Base-by-base conservation (phyloP, 345 rosid species). In the Lepidium didymum region DNA sequence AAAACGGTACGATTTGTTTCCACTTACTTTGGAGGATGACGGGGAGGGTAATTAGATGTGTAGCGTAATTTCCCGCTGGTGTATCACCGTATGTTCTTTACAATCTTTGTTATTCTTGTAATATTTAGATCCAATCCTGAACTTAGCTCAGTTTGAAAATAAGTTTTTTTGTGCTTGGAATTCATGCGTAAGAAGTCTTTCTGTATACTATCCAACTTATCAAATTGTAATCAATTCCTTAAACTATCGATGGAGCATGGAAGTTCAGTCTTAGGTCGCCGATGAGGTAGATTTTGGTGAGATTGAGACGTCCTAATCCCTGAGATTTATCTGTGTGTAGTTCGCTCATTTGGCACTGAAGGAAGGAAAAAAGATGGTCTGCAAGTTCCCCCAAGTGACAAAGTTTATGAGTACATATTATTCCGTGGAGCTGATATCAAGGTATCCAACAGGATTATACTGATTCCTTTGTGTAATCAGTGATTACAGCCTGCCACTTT, bases 341-440 rank as follows among this genome's bases (percentile, higher is more conserved):
- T 86, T 33, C 83, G 91, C 61, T 86, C 91, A 6, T 86, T 84
- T 75, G 91, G 91, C 73, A 84, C 91, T n/a, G 88, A 86, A 77
- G 91, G 88, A 64, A 75, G 91, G 79, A 84, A 82, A 56, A 86
- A 84, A 58, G 86, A 86, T 77, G 88, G 88, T 14, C 80, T 84
- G 0, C 91, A 86, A 77, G 76, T 83, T 53, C 86, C 80, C 13
- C 83, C 81, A 0, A 79, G 85, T 62, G 91, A 86, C 13, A 86
- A 77, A 79, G 82, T 86, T 67, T 86, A 86, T 14, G 91, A 84
- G 65, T 86, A 86, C 75, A 86, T 86, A 50, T 61, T 84, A 70
- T 86, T 86, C 69, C 83, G 91, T 31, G 91, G 91, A 69, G 79
- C 83, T 31, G 91, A 86, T 62, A 86, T 86, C 49, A 86, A 82